Evolutionary conservation across 805 yeast species (phyloP).

Genomic region (Lipomyces starkeyi): DNA sequence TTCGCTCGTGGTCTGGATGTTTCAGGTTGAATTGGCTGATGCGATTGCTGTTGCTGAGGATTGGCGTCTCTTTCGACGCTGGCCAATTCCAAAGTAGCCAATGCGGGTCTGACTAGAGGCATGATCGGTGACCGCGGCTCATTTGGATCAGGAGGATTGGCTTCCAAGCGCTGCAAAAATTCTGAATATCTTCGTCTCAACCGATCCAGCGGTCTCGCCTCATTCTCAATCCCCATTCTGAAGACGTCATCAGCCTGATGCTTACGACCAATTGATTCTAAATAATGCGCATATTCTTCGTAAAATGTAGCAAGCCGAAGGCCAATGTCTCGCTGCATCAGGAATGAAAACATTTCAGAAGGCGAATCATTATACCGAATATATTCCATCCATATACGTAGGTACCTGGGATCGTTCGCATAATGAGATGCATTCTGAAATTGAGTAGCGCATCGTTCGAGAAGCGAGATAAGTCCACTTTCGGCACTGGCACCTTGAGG

Average conservation of each 20-base stretch:
- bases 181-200: slow-evolving; percentile 52
- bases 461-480: slow-evolving; percentile 66
- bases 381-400: slow-evolving; percentile 82
- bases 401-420: slow-evolving; percentile 80
- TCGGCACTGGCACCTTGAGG: slow-evolving; percentile 68
- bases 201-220: slow-evolving; percentile 70
- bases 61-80: slow-evolving; percentile 12
- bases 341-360: slow-evolving; percentile 69
- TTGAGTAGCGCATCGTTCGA: slow-evolving; percentile 74
- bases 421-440: slow-evolving; percentile 71
- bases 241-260: slow-evolving; percentile 66
- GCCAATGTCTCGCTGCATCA: slow-evolving; percentile 77
- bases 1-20: slow-evolving; percentile 39
- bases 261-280: slow-evolving; percentile 57
- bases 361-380: slow-evolving; percentile 72
- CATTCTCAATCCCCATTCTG: slow-evolving; percentile 59
- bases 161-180: slow-evolving; percentile 52
- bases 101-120: slow-evolving; percentile 45
- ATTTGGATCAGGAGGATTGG: slow-evolving; percentile 38
- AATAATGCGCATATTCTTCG: slow-evolving; percentile 73
- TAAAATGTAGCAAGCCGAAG: slow-evolving; percentile 68
- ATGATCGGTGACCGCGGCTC: slow-evolving; percentile 50
- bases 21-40: slow-evolving; percentile 3
- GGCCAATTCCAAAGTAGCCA: slow-evolving; percentile 48
- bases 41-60: slow-evolving; percentile 12